A percentile compares a stretch with the other conserved stretches of the same genome.
Evolutionary conservation across 2,329 filamentous ascomycete genomes (phyloP).

Genomic region (Xylaria arbuscula): DNA sequence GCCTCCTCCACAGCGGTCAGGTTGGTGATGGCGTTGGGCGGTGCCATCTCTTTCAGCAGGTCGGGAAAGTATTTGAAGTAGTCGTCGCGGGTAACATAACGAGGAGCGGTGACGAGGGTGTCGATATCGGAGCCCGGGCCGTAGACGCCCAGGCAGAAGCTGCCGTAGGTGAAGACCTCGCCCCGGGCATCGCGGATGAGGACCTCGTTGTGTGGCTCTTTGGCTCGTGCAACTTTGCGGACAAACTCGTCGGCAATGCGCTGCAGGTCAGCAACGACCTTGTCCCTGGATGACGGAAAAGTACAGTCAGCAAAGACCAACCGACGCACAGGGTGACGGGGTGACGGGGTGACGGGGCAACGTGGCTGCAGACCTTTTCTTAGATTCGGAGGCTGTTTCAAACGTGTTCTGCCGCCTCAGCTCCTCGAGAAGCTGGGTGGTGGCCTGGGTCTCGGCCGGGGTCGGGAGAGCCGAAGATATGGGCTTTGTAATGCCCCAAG

Average conservation of each 20-base stretch:
- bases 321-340: neutral
- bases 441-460: slow-evolving; percentile 78
- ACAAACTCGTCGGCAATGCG: slow-evolving; percentile 88
- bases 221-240: slow-evolving; percentile 78
- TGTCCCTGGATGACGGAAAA: slow-evolving; percentile 63
- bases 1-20: slow-evolving; percentile 88
- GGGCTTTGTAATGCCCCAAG: slow-evolving; percentile 79
- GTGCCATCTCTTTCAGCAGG: slow-evolving; percentile 79
- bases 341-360: too few relatives aligned
- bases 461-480: slow-evolving; percentile 84
- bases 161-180: slow-evolving; percentile 95
- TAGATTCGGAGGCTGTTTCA: slow-evolving; percentile 83
- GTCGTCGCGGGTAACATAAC: slow-evolving; percentile 87
- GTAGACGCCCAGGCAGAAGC: slow-evolving; percentile 92
- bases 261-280: slow-evolving; percentile 81
- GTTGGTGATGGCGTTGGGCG: slow-evolving; percentile 82
- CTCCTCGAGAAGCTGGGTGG: slow-evolving; percentile 83
- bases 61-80: slow-evolving; percentile 93
- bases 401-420: slow-evolving; percentile 92
- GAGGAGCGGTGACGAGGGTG: slow-evolving; percentile 90
- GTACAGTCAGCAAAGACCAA: neutral
- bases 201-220: slow-evolving; percentile 76
- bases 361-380: slow-evolving; percentile 72
- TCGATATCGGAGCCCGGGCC: slow-evolving; percentile 98
- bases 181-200: slow-evolving; percentile 87